Evolutionary conservation across 2,329 filamentous ascomycete species (phyloP).

Genomic region (Verticillium dahliae): DNA sequence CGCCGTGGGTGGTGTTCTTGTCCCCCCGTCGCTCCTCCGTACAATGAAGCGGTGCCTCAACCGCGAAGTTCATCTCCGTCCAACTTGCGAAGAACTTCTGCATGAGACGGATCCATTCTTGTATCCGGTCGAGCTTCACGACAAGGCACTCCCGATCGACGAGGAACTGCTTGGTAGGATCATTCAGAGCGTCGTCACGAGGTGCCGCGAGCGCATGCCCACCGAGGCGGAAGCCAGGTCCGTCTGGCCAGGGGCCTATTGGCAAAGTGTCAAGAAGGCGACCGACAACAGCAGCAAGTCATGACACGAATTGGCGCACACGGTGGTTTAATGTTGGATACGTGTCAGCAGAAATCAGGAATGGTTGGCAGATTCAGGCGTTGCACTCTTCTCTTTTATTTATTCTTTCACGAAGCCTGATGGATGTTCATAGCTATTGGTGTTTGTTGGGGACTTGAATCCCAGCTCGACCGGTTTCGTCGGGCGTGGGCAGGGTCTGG

Average conservation of each 20-base stretch:
- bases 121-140: constrained; percentile 51
- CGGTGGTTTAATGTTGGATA: constrained; percentile 6
- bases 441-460: not conserved
- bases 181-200: constrained; percentile 54
- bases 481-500: not conserved
- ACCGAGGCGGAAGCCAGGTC: constrained; percentile 49
- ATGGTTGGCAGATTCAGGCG: not conserved
- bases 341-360: constrained; percentile 1
- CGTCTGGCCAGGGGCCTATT: constrained; percentile 56
- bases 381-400: not conserved
- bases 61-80: constrained; percentile 55
- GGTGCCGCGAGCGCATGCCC: constrained; percentile 52
- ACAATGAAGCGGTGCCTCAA: constrained; percentile 59
- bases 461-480: not conserved
- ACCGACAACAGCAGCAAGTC: constrained; percentile 24
- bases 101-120: constrained; percentile 55
- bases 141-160: constrained; percentile 51
- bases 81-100: constrained; percentile 58
- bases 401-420: not conserved
- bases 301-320: not conserved
- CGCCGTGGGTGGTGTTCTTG: constrained; percentile 58
- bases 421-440: not conserved
- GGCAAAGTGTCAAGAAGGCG: constrained; percentile 50
- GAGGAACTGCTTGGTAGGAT: constrained; percentile 57
- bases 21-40: constrained; percentile 52